phyloP scores from a whole-genome alignment of 1,139 yeast species.

The Sugiyamaella xylanicola region DNA sequence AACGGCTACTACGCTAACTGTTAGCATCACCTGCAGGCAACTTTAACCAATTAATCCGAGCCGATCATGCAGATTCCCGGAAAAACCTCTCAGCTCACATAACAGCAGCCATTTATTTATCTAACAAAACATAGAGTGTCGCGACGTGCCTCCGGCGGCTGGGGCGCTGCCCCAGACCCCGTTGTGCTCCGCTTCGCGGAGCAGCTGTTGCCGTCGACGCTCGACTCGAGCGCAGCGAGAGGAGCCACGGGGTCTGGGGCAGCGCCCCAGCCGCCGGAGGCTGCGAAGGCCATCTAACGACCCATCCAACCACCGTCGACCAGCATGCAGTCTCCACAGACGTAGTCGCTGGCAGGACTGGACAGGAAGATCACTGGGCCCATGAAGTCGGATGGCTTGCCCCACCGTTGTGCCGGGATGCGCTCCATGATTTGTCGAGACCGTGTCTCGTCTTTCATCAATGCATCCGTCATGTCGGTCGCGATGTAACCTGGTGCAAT shows the following conservation, averaged over 20 bases:
- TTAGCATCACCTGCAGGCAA: background rate
- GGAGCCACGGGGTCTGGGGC: no score
- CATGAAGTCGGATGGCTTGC: slow-evolving; percentile 53
- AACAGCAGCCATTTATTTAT: no score
- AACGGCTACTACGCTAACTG: background rate
- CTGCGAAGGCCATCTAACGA: slow-evolving; percentile 34
- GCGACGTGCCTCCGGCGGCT: no score
- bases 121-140: no score
- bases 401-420: slow-evolving; percentile 54
- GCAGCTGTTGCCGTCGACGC: no score
- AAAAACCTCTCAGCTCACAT: background rate
- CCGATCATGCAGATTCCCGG: background rate
- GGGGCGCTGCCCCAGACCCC: background rate
- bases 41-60: background rate
- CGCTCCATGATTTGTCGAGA: slow-evolving; percentile 44
- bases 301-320: slow-evolving; percentile 60
- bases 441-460: slow-evolving; percentile 41
- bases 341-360: slow-evolving; percentile 51
- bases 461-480: slow-evolving; percentile 50
- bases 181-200: background rate
- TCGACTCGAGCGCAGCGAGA: no score
- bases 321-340: slow-evolving; percentile 52
- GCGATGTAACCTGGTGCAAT: slow-evolving; percentile 56
- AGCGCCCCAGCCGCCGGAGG: no score
- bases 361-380: slow-evolving; percentile 55